Base-by-base conservation (phyloP, 352 stramenopile species). In the Globisporangium uncinulatum region DNA sequence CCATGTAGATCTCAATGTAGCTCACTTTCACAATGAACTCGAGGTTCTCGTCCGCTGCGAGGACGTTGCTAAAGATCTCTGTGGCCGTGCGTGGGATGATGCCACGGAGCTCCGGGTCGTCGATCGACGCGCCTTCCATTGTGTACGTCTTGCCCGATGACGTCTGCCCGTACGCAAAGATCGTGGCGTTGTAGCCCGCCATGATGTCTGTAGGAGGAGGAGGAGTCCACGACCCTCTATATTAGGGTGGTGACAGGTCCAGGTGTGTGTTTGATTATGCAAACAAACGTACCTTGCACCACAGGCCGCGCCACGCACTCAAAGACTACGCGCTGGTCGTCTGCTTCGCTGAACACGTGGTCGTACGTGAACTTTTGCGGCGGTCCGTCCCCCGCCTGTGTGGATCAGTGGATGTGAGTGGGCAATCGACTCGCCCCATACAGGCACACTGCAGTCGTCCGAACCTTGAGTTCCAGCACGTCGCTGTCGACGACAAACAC, bases 1-100 rank as follows among this genome's bases (percentile, higher is more conserved):
- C 94, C 84, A 97, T 97, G 74, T 98, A 98, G 59, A 98, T 98
- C 73, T 98, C 94, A 58, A 98, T 95, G 79, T 97, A 97, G 67
- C 83, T 95, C 42, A 96, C 86, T 65, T 91, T 93, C 31, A 96
- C 83, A 51, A 93, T 95, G 66, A 97, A 98, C 67, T 97, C 89
- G 51, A 97, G 88, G 71, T 94, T 92, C 60, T 96, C 86, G 51
- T 95, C 82, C 8, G 89, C 89, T 19, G 79, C 76, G 68, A 89
- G 76, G 29, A 97, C 79, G 53, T 89, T 83, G 58, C 86, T 87
- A 52, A 97, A 96, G 60, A 96, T 87, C 63, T 89, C 86, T 8
- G 79, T 92, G 0, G 87, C 87, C 13, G 86, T 95, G 54, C 86
- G 83, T 7, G 88, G 88, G 59, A 97, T 96, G 56, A 97, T 92